Evolutionary conservation across 179 eudicot species (phyloP).

Genomic region (Carnegiea gigantea): DNA sequence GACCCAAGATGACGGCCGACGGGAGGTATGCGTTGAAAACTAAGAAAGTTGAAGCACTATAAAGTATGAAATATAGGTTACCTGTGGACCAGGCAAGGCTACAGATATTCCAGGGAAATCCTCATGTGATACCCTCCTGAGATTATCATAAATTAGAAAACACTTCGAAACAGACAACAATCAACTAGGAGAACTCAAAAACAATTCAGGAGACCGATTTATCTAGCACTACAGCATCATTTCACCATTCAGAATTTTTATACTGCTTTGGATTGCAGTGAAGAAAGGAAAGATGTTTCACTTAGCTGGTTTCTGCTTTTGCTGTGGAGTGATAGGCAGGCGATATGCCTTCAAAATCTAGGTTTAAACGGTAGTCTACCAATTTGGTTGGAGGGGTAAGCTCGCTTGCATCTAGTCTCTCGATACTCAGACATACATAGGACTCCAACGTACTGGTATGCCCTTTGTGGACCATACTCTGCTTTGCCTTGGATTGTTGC

Average conservation of each 20-base stretch:
- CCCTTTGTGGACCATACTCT: not conserved
- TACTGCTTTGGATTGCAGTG: not conserved
- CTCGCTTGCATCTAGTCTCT: not conserved
- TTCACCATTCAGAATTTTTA: too few species aligned
- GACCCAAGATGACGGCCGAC: not conserved
- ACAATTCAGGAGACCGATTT: not conserved
- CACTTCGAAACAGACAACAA: not conserved
- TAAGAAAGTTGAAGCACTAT: not conserved
- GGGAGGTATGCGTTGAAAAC: not conserved
- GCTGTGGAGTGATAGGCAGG: not conserved
- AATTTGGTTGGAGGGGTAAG: not conserved
- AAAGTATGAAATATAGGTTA: constrained; percentile 12
- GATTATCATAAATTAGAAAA: constrained; percentile 12
- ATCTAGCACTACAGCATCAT: not conserved
- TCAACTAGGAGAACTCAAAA: not conserved
- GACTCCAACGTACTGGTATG: not conserved
- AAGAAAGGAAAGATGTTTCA: not conserved
- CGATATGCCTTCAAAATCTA: not conserved
- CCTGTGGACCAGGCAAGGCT: constrained; percentile 61
- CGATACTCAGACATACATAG: not conserved
- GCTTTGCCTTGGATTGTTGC: too few species aligned
- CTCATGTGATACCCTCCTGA: constrained; percentile 54
- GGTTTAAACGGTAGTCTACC: not conserved
- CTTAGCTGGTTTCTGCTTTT: not conserved
- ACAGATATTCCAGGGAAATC: constrained; percentile 54